Evolutionary conservation across 768 basidiomycete genomes (phyloP).

Genomic region (Pseudohyphozyma bogoriensis): DNA sequence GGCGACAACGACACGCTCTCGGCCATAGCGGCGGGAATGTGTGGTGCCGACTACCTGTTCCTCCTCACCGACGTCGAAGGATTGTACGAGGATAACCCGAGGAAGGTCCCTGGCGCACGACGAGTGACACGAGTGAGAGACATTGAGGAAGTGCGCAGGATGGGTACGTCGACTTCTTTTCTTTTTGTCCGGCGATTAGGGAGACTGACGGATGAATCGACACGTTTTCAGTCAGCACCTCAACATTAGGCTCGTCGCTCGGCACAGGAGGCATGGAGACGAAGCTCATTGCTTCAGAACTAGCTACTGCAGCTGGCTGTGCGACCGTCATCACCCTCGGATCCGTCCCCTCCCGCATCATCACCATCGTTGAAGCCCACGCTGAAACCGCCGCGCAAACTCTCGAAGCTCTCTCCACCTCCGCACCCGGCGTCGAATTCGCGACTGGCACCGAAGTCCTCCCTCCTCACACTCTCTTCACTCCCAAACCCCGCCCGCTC

Average conservation of each 20-base stretch:
- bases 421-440: slow-evolving; percentile 34
- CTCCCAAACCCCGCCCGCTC: slow-evolving; percentile 58
- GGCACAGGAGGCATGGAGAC: slow-evolving; percentile 99
- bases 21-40: slow-evolving; percentile 93
- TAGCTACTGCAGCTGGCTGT: slow-evolving; percentile 89
- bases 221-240: slow-evolving; percentile 64
- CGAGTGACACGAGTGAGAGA: slow-evolving; percentile 75
- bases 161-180: slow-evolving; percentile 49
- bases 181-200: background rate
- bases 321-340: slow-evolving; percentile 83
- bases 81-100: slow-evolving; percentile 86
- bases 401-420: background rate
- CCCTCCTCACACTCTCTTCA: slow-evolving; percentile 86
- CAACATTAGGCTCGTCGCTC: slow-evolving; percentile 79
- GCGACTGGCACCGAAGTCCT: background rate
- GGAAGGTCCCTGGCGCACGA: slow-evolving; percentile 45
- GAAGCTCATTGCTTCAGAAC: slow-evolving; percentile 94
- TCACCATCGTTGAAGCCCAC: slow-evolving; percentile 73
- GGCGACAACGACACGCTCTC: slow-evolving; percentile 98
- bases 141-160: slow-evolving; percentile 62
- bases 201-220: background rate
- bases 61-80: slow-evolving; percentile 94
- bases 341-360: slow-evolving; percentile 61
- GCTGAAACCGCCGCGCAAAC: slow-evolving; percentile 32
- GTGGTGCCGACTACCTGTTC: slow-evolving; percentile 95